Percentiles rank a stretch among this genome's conserved stretches.
These are phyloP conservation scores for Avena atlantica DNA, from an alignment of 176 grass and related monocot species.

Conservation along the genomic window DNA sequence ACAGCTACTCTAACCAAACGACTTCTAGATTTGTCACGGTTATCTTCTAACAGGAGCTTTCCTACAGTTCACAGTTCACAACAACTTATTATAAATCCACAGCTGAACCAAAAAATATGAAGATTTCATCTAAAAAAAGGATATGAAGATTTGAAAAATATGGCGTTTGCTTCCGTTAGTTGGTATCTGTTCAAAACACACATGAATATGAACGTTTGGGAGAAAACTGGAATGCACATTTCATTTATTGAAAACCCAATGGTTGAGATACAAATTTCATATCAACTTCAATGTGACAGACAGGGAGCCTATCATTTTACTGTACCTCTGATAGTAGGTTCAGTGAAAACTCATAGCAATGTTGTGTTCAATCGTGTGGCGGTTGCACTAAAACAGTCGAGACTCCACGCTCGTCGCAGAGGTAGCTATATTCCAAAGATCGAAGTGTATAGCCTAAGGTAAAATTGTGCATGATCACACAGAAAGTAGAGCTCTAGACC, in stretches of 20 bases:
- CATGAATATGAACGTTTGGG: not conserved
- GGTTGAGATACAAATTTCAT: slow-evolving; percentile 26
- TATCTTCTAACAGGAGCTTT: too few relatives aligned
- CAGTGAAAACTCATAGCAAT: slow-evolving; percentile 14
- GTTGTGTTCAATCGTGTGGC: not conserved
- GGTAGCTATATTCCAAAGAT: slow-evolving; percentile 32
- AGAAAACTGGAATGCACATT: not conserved
- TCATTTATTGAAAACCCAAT: not conserved
- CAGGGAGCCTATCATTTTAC: not conserved
- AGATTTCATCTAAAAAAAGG: too few relatives aligned
- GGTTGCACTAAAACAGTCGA: slow-evolving; percentile 25
- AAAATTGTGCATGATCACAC: slow-evolving; percentile 19
- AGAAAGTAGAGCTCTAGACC: slow-evolving; percentile 35
- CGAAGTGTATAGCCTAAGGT: slow-evolving; percentile 8
- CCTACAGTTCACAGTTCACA: too few relatives aligned
- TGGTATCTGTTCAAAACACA: slow-evolving; percentile 23
- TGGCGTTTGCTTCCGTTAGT: not conserved
- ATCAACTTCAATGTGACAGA: slow-evolving; percentile 3
- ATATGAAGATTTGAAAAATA: too few relatives aligned
- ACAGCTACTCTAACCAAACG: too few relatives aligned
- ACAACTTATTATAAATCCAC: too few relatives aligned
- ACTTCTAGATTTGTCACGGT: too few relatives aligned
- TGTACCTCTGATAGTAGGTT: slow-evolving; percentile 1
- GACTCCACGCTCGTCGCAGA: not conserved
- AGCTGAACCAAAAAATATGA: too few relatives aligned